phyloP scores from a whole-genome alignment of 129 eudicot genomes.

The Oenanthe sinensis region DNA sequence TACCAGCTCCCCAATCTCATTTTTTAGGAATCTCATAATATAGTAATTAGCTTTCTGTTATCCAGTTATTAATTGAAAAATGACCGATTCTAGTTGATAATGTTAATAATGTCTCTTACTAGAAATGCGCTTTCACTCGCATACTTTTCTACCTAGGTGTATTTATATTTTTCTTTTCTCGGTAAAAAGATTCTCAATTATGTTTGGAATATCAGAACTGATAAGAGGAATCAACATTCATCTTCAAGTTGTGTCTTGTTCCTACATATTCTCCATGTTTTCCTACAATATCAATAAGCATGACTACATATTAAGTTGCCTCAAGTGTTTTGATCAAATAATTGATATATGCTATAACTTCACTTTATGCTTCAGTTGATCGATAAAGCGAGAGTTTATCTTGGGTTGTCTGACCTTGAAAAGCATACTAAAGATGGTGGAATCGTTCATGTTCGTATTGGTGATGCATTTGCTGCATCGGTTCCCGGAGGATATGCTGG shows the following conservation, averaged over 20 bases:
- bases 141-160: neutral
- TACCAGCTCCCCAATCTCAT: neutral
- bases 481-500: slow-evolving; percentile 88
- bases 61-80: neutral
- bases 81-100: neutral
- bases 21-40: neutral
- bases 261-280: neutral
- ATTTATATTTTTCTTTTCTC: neutral
- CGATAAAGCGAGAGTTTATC: slow-evolving; percentile 65
- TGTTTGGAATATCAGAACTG: neutral
- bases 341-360: slow-evolving; percentile 8
- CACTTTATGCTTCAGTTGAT: slow-evolving; percentile 40
- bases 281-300: neutral
- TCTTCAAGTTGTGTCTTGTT: neutral
- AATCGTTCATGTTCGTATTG: slow-evolving; percentile 54
- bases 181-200: neutral
- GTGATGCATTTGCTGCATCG: slow-evolving; percentile 73
- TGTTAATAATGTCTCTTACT: neutral
- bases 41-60: neutral
- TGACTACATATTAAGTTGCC: neutral
- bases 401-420: slow-evolving; percentile 75
- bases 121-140: neutral
- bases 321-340: neutral
- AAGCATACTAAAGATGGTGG: slow-evolving; percentile 59
- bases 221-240: neutral